Percentiles rank a stretch among this genome's conserved stretches.
These are phyloP conservation scores for Phytophthora syringae DNA, from an alignment of 352 stramenopile species.

Conservation along the genomic window DNA sequence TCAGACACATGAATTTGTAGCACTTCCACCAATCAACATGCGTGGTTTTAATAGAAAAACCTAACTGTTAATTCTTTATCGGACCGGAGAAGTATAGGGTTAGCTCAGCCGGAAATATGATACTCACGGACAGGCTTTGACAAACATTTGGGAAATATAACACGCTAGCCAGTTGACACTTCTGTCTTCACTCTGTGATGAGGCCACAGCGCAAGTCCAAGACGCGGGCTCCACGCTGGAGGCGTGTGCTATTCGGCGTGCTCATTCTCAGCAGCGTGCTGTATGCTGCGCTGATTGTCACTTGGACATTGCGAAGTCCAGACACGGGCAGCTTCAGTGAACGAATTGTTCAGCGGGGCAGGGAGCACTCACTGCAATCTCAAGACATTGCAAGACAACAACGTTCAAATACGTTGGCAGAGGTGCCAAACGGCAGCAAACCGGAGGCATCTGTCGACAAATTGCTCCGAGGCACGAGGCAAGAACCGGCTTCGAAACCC, in stretches of 20 bases:
- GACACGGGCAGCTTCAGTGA: background rate
- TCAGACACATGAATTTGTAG: too few species aligned
- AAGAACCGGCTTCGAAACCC: background rate
- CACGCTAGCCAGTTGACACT: too few species aligned
- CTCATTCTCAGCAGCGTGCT: conserved; percentile 18
- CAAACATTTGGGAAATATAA: too few species aligned
- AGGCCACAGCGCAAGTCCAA: conserved; percentile 4
- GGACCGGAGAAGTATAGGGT: too few species aligned
- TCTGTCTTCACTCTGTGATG: conserved; percentile 4
- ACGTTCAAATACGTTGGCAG: background rate
- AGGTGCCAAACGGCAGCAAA: background rate
- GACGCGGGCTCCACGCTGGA: background rate
- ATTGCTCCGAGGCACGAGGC: background rate
- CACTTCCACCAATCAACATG: too few species aligned
- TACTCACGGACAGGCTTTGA: too few species aligned
- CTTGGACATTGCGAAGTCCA: conserved; percentile 9
- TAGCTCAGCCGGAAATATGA: too few species aligned
- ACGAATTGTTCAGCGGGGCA: background rate
- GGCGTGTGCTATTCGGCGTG: conserved; percentile 2
- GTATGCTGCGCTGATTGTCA: conserved; percentile 8
- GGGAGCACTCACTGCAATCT: background rate
- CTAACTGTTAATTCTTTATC: too few species aligned
- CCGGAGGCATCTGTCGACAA: background rate
- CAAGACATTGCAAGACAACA: too few species aligned
- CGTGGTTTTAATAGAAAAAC: too few species aligned